Base-by-base conservation (phyloP, 345 rosid species). In the Corchorus capsularis region DNA sequence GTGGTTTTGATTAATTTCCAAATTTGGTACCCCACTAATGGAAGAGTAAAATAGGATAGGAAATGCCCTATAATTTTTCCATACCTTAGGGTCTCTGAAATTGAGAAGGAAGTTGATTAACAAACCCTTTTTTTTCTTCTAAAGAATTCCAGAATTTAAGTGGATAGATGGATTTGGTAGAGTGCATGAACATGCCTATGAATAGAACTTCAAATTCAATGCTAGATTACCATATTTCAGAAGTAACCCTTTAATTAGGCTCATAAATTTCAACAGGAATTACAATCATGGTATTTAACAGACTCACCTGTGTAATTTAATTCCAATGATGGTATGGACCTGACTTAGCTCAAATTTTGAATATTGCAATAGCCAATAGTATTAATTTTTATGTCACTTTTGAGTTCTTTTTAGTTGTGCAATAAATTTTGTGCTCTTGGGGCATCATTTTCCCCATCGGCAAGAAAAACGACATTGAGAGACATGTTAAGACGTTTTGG, bases 1-100 rank as follows among this genome's bases (percentile, higher is more conserved):
- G 66, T 57, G 63, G 75, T 59, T 27, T 71, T 73, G 65, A 12
- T 59, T 41, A 3, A 19, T 59, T 72, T 59, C 54, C 49, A 72
- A 41, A 19, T 41, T 27, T 72, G 52, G 54, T 55, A 22, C 39
- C 75, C 75, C 53, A 72, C 75, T 41, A 41, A 39, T 5, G 3
- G 54, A 45, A 22, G 34, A 15, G 55, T 19, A 43, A 39, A 57
- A 39, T 11, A 4, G 34, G 34, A 12, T 56, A 2, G 39, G 45
- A 19, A 54, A 37, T 54, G 63, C 39, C 63, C n/a, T 35, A 3
- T n/a, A n/a, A n/a, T n/a, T n/a, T n/a, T n/a, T n/a, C n/a, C n/a
- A n/a, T n/a, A n/a, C n/a, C n/a, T n/a, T n/a, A n/a, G n/a, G n/a
- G n/a, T n/a, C n/a, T n/a, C n/a, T n/a, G n/a, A n/a, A n/a, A n/a